These are phyloP conservation scores for Kwoniella botswanensis DNA, from an alignment of 768 basidiomycete species.

Conservation along the genomic window DNA sequence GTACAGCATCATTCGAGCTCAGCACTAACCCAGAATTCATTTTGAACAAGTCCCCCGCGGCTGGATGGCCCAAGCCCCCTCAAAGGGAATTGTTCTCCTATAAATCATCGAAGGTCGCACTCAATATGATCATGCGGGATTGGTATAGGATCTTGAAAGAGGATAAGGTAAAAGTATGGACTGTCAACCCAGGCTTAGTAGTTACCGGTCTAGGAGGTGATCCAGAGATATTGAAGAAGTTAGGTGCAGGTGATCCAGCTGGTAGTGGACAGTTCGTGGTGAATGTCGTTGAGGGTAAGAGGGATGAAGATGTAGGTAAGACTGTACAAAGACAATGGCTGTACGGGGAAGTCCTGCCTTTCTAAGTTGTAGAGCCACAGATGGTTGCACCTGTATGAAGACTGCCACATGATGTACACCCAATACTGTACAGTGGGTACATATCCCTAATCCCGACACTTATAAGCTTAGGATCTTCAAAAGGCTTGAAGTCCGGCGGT, in stretches of 20 bases:
- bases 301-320: constrained; percentile 29
- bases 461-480: too few species aligned
- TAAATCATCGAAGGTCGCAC: constrained; percentile 14
- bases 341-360: constrained; percentile 3
- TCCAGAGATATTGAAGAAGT: constrained; percentile 10
- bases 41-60: constrained; percentile 10
- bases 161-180: constrained; percentile 17
- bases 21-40: constrained; percentile 2
- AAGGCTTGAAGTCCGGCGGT: too few species aligned
- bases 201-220: constrained; percentile 25
- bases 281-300: constrained; percentile 29
- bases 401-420: too few species aligned
- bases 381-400: too few species aligned
- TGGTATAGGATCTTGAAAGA: constrained; percentile 12
- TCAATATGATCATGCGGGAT: constrained; percentile 21
- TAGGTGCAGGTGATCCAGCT: constrained; percentile 7
- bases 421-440: too few species aligned
- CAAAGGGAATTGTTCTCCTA: constrained; percentile 12
- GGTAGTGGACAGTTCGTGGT: constrained; percentile 21
- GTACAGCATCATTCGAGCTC: constrained; percentile 16
- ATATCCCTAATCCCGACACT: too few species aligned
- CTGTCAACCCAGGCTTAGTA: constrained; percentile 30
- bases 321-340: constrained; percentile 11
- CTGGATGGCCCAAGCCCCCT: constrained; percentile 19
- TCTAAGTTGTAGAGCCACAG: background rate